Percentiles rank a stretch among this genome's conserved stretches.
Conservation (phyloP, 371 early-diverging fungal species). For the Thermomucor indicae-seudaticae region DNA sequence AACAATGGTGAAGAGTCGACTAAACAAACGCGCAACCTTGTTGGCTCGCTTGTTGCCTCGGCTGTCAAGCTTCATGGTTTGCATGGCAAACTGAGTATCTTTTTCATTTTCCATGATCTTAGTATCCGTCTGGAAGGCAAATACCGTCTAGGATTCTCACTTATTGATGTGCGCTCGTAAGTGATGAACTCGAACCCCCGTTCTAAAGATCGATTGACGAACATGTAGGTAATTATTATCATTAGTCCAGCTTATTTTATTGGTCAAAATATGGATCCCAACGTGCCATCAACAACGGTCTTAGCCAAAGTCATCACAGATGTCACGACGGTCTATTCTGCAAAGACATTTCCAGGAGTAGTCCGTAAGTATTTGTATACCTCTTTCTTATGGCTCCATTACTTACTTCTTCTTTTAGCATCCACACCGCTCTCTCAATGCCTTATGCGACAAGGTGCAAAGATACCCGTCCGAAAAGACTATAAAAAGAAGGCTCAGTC, state of each 20-base stretch:
- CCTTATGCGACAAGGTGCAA: constrained; percentile 68
- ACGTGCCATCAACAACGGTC: constrained; percentile 20
- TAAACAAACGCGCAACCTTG: constrained; percentile 39
- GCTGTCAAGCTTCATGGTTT: constrained; percentile 59
- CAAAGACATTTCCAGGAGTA: constrained; percentile 68
- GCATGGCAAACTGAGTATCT: constrained; percentile 67
- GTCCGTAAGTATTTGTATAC: constrained; percentile 44
- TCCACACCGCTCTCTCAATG: constrained; percentile 65
- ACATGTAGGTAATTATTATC: background rate
- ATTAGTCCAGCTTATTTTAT: constrained; percentile 4
- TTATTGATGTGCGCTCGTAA: constrained; percentile 50
- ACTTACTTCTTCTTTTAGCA: constrained; percentile 24
- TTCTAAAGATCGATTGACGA: background rate
- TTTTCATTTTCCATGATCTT: constrained; percentile 72
- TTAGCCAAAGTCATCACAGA: constrained; percentile 40
- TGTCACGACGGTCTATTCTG: constrained; percentile 56
- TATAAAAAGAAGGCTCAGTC: too few species aligned
- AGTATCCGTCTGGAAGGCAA: constrained; percentile 65
- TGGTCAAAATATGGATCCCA: constrained; percentile 30
- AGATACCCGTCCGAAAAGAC: constrained; percentile 58
- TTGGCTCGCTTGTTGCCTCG: constrained; percentile 70
- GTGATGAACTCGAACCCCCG: background rate
- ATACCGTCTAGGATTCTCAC: constrained; percentile 60
- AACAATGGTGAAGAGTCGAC: constrained; percentile 1
- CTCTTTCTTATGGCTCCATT: background rate